Evolutionary conservation across 257 asterid species (phyloP), one percentile per base, ranked within the genome.

Genomic region (Gentiana dahurica): DNA sequence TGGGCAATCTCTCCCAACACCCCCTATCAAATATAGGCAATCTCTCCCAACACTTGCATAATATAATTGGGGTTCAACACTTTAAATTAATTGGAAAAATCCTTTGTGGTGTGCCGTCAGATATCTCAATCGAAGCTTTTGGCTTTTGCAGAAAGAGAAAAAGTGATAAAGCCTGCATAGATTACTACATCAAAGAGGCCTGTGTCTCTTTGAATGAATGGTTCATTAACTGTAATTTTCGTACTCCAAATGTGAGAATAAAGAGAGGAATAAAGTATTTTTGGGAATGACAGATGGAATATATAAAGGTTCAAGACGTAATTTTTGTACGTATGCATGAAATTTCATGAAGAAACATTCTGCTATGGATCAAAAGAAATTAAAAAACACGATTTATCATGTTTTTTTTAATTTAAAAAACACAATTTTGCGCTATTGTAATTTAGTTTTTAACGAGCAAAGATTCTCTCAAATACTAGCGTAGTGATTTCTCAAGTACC

Each of bases 171-270:
- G 44, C 57, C 15, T 45, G 63, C 63, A 65, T 41, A 61, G 67
- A 67, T 53, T 49, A 61, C 57, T 57, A 57, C 34, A 69, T 35
- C 52, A 46, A 60, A 68, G 67, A 58, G 62, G 60, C 47, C 61
- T 75, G 73, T 83, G 93, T 84, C 83, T 80, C 77, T 78, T 81
- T 82, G 84, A 81, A 80, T 82, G 84, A 78, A 67, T 78, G 72
- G 93, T 82, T 79, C 82, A 79, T 52, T 70, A 86, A 24, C 1
- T 77, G 78, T 49, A 8, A 41, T 61, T 62, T 62, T 66, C 62
- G 55, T 51, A 63, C 65, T 44, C 52, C 47, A 35, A 41, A 41
- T 41, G 9, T 5, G 46, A 41, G 46, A 68, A 65, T 74, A 73
- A 65, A 75, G 71, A 63, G 77, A 73, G 72, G 87, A 84, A 81